Base-by-base conservation (phyloP, 2,329 filamentous ascomycete genomes). In the Apiospora malaysiana region DNA sequence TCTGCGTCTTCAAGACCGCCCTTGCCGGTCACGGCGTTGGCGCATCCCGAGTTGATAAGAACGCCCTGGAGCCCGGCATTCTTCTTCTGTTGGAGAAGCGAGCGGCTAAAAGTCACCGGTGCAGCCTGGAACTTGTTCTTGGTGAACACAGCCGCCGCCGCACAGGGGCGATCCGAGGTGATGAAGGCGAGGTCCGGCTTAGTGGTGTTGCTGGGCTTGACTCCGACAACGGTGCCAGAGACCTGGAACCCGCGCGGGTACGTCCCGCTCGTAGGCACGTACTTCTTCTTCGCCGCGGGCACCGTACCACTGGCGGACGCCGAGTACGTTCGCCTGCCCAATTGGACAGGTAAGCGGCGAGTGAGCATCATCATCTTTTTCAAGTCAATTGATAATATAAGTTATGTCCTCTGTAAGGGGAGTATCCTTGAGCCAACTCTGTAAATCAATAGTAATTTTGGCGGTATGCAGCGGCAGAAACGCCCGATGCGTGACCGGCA, bases 81-180 rank as follows among this genome's bases (percentile, higher is more conserved):
- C 66, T 86, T 84, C 75, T 90, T 89, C 74, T 85, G 86, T 79
- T 90, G 86, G 46, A 97, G 84, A 72, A 95, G 89, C 71, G 92
- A 87, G 74, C 91, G 88, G 81, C 93, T 95, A 72, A 97, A 93
- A 42, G 93, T 94, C 63, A 99, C 95, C 6, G 96, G 96, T 14
- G 96, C 96, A 23, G 96, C 96, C 83, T 98, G 95, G 84, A 99
- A 99, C 82, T 95, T 95, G 85, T 99, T 99, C 82, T 94, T 97
- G 70, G 96, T 99, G 84, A 98, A 98, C 65, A 98, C 95, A 8
- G 94, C 96, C 0, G 95, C 94, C 12, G 92, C 95, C 8, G 93
- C 88, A 81, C 94, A 98, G 70, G 95, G 94, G 69, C 87, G 87
- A 77, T 97, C 94, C 8, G 96, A 98, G 23, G 92, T 91, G 74